Evolutionary conservation across 768 basidiomycete species (phyloP), one percentile per base, ranked within the genome.

Genomic region (Arthromyces matolae): DNA sequence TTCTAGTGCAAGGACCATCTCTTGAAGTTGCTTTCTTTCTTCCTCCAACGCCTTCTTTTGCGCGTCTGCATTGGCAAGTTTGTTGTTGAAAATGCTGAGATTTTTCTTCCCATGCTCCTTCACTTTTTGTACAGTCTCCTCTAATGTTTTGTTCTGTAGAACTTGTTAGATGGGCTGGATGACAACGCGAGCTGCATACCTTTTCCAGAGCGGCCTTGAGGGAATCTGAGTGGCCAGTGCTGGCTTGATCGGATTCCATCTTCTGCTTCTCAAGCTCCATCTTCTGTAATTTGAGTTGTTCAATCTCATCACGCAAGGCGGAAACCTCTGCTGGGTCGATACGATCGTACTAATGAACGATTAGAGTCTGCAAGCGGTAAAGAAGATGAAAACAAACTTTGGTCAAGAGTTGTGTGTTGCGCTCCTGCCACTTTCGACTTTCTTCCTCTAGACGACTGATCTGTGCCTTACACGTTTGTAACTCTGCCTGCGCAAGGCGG

Each of bases 291-390:
- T 80, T 80, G 45, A 86, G 52, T 13, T 55, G 63, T 44, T 79
- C 76, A 8, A 87, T 77, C 60, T 91, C 84, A 19, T 86, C 85
- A 64, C 83, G 88, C 45, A 93, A 73, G 6, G 77, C 73, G 58
- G 91, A 87, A 29, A 93, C 71, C 58, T 93, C 91, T 2, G 85
- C 81, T 14, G 91, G 90, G 61, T 93, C 91, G 55, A 89, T 85
- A 36, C 91, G 87, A 56, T 93, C 89, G 59, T 92, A 92, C 87
- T 90, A 51, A 22, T 19, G 8, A 22, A 18, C 5, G 22, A 45
- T 18, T 24, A 29, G 49, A 42, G 19, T 29, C 42, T 33, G 25
- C 33, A 22, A 16, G 22, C 13, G 14, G 22, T 18, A 3, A 40
- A 23, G 28, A 23, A 27, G 31, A 12, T 3, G 8, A 31, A 46